Evolutionary conservation across 2,329 filamentous ascomycete genomes (phyloP), one percentile per base, ranked within the genome.

Genomic region (Aspergillus sergii): DNA sequence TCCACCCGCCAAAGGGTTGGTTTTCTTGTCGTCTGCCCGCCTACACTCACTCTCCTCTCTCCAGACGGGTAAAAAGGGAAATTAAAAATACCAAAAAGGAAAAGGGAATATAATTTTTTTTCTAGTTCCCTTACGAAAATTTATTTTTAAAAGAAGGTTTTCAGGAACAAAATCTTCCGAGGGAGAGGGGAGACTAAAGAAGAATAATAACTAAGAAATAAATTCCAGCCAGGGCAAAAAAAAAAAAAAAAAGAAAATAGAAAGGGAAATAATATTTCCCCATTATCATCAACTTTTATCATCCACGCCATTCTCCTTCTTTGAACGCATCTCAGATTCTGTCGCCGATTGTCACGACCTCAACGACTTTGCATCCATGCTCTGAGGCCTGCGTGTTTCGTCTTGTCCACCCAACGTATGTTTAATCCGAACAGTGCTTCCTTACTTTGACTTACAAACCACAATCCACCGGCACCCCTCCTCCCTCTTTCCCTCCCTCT

Each of bases 381-480:
- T 69, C 57, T 69, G 68, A 71, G 66, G 55, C 66, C 64, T 61
- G 62, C 63, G 63, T 65, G 61, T 66, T 59, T 65, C 59, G 59
- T 64, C 60, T 61, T 63, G 62, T 68, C 68, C 68, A 68, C 68
- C 65, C 65, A 66, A 66, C 65, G 64, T 69, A 67, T 67, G 68
- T 69, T 59, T 58, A 62, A 58, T 64, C 57, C 57, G 51, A 41
- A 41, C 41, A 58, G 57, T 57, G 51, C 45, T 43, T 41, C 57
- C 46, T 57, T 64, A 34, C 28, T 23, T 41, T 64, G 50, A 46
- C 56, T 59, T 30, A 54, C 34, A 62, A 32, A 41, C 53, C 61
- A 34, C 46, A 50, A 50, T 50, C 26, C 46, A 50, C 46, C 26
- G 9, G 3, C 60, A 50, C 43, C 50, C 59, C 48, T 41, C 30